Conservation (phyloP, 2,329 filamentous ascomycete species). For the Sclerotinia borealis region DNA sequence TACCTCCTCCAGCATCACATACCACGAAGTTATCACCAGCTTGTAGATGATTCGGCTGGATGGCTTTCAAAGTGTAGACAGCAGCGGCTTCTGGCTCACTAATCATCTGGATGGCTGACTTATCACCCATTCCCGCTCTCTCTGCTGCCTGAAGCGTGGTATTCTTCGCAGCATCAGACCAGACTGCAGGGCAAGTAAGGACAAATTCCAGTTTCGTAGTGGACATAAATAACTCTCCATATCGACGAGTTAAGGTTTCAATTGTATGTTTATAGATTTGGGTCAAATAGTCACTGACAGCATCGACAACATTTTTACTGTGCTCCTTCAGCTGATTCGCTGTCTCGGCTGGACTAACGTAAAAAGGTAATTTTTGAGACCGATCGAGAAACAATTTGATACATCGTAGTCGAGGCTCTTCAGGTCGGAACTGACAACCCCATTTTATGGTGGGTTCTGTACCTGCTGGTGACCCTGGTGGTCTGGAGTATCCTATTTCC, state of each 20-base stretch:
- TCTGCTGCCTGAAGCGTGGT: slow-evolving; percentile 73
- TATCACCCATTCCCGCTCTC: slow-evolving; percentile 68
- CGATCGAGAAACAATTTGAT: slow-evolving; percentile 82
- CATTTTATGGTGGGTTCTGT: slow-evolving; percentile 55
- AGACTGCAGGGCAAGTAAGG: slow-evolving; percentile 75
- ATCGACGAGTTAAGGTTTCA: slow-evolving; percentile 66
- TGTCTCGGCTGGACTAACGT: slow-evolving; percentile 71
- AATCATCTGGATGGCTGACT: slow-evolving; percentile 68
- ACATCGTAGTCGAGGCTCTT: slow-evolving; percentile 69
- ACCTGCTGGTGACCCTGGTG: slow-evolving; percentile 35
- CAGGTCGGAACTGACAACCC: slow-evolving; percentile 78
- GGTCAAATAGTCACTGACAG: slow-evolving; percentile 72
- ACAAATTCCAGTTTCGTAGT: slow-evolving; percentile 73
- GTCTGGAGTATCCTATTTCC: slow-evolving; percentile 57
- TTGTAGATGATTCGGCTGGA: slow-evolving; percentile 67
- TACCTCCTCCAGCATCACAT: slow-evolving; percentile 52
- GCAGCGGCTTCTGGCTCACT: slow-evolving; percentile 76
- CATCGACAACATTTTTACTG: slow-evolving; percentile 72
- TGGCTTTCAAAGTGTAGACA: slow-evolving; percentile 73
- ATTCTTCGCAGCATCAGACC: slow-evolving; percentile 82
- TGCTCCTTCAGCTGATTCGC: slow-evolving; percentile 68
- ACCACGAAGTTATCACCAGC: slow-evolving; percentile 57
- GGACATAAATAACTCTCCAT: slow-evolving; percentile 73
- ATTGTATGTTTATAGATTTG: slow-evolving; percentile 73
- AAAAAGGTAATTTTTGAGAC: slow-evolving; percentile 73